phyloP scores from a whole-genome alignment of 805 yeast species.

The Yamadazyma takamatsuzukensis region DNA sequence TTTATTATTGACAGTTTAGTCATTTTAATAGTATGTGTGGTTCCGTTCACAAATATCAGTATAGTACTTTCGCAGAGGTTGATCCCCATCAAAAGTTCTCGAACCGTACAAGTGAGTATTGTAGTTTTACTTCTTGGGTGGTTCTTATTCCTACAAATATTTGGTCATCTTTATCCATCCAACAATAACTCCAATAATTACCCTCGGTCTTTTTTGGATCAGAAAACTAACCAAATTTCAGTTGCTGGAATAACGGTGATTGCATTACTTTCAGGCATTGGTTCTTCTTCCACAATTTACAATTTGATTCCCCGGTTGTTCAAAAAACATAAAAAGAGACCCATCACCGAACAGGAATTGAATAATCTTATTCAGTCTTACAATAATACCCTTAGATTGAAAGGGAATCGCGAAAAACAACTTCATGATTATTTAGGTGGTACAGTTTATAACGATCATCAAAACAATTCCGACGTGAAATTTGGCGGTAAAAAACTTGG shows the following conservation, averaged over 20 bases:
- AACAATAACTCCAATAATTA: conserved; percentile 14
- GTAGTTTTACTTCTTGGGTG: conserved; percentile 20
- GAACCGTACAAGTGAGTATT: not conserved
- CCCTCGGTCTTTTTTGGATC: conserved; percentile 29
- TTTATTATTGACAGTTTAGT: conserved; percentile 36
- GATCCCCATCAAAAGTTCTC: conserved; percentile 13
- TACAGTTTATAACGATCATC: conserved; percentile 20
- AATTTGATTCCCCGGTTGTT: conserved; percentile 6
- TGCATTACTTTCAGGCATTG: conserved; percentile 50
- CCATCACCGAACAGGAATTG: conserved; percentile 28
- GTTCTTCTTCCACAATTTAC: conserved; percentile 46
- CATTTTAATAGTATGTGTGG: conserved; percentile 35
- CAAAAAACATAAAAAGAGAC: conserved; percentile 2
- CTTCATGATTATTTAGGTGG: conserved; percentile 24
- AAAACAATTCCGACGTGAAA: conserved; percentile 5
- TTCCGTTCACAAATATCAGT: conserved; percentile 39
- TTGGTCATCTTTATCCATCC: conserved; percentile 33
- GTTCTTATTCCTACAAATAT: conserved; percentile 30
- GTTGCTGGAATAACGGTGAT: conserved; percentile 49
- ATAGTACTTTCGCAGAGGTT: conserved; percentile 26
- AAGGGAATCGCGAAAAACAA: conserved; percentile 29
- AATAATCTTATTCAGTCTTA: conserved; percentile 33
- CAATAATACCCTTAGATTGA: conserved; percentile 38
- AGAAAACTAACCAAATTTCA: conserved; percentile 43
- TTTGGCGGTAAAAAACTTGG: conserved; percentile 18